Evolutionary conservation across 352 stramenopile species (phyloP).

Genomic region (Globisporangium parvum): DNA sequence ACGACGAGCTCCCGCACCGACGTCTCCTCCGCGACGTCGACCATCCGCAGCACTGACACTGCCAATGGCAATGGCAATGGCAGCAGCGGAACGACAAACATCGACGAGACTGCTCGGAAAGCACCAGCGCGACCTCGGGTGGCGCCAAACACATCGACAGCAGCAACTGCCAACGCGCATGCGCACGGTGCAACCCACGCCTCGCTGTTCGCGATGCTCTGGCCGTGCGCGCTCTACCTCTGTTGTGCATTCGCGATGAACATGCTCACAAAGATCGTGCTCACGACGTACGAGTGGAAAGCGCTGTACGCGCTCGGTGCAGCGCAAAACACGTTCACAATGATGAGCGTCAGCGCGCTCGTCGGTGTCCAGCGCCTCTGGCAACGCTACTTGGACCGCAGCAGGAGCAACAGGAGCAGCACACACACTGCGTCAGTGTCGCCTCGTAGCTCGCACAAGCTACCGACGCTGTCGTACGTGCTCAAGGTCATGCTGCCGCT

Average conservation of each 20-base stretch:
- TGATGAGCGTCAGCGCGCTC: constrained; percentile 29
- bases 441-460: neutral
- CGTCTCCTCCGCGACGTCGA: too few species aligned
- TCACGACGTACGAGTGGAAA: constrained; percentile 56
- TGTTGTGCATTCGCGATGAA: constrained; percentile 68
- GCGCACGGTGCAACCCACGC: neutral
- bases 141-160: too few species aligned
- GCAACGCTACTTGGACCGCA: neutral
- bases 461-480: constrained; percentile 7
- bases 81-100: too few species aligned
- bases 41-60: neutral
- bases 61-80: neutral
- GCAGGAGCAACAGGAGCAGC: neutral
- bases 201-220: constrained; percentile 28
- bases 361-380: constrained; percentile 13
- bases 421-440: neutral
- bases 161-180: neutral
- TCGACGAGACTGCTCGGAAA: neutral
- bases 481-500: constrained; percentile 42
- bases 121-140: neutral
- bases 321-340: constrained; percentile 59
- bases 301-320: constrained; percentile 57
- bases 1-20: neutral
- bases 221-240: constrained; percentile 65
- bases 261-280: constrained; percentile 65